These are phyloP conservation scores for Syzygium jambos DNA, from an alignment of 345 rosid species.

Conservation along the genomic window DNA sequence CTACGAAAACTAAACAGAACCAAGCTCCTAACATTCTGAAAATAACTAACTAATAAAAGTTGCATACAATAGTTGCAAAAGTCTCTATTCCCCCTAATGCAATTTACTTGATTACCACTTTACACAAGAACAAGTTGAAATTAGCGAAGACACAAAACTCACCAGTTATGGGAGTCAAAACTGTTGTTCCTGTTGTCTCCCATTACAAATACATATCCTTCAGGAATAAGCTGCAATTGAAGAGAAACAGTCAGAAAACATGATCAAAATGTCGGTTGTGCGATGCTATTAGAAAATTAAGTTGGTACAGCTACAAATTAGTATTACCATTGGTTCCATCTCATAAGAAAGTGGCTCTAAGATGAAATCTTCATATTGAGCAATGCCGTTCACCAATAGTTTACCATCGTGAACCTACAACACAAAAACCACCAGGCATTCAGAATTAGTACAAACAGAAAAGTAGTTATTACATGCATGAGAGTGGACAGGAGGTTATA, in stretches of 20 bases:
- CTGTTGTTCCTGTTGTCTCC: constrained; percentile 96
- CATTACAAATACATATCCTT: constrained; percentile 81
- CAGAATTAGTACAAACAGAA: background rate
- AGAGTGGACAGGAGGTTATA: background rate
- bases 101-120: background rate
- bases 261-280: background rate
- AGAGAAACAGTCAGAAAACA: background rate
- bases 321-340: constrained; percentile 54
- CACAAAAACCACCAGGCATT: background rate
- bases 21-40: background rate
- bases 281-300: background rate
- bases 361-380: constrained; percentile 63
- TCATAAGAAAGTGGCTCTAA: constrained; percentile 65
- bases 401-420: constrained; percentile 67
- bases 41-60: background rate
- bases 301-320: background rate
- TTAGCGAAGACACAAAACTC: constrained; percentile 4
- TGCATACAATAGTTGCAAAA: background rate
- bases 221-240: constrained; percentile 63
- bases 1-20: background rate
- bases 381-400: constrained; percentile 54
- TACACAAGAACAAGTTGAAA: background rate
- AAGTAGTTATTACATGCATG: background rate
- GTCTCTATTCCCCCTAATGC: background rate
- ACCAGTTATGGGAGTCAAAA: constrained; percentile 89